A percentile compares a stretch with the other conserved stretches of the same genome.
phyloP scores from a whole-genome alignment of 495 filamentous ascomycete species.

The Paragyromitra xinjiangensis region DNA sequence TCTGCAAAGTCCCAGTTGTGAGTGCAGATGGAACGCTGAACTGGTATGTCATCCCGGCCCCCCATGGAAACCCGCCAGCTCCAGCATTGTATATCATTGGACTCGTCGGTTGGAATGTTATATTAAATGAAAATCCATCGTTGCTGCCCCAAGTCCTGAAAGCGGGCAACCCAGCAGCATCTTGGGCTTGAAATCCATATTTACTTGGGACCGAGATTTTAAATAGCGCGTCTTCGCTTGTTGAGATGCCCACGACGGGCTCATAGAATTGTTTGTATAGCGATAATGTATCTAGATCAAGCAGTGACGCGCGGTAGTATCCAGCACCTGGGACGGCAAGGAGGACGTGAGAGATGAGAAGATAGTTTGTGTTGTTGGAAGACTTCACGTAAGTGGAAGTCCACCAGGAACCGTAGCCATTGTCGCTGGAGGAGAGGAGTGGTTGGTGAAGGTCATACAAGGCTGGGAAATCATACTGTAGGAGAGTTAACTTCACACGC shows the following conservation, averaged over 20 bases:
- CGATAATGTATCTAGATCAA: constrained; percentile 42
- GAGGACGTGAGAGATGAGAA: constrained; percentile 28
- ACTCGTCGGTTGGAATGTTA: constrained; percentile 33
- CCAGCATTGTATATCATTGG: constrained; percentile 38
- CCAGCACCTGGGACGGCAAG: not conserved
- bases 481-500: not conserved
- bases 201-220: constrained; percentile 16
- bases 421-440: constrained; percentile 30
- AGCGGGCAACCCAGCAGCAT: constrained; percentile 25
- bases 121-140: constrained; percentile 32
- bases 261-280: constrained; percentile 40
- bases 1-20: constrained; percentile 29
- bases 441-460: constrained; percentile 36
- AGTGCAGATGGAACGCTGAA: constrained; percentile 39
- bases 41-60: constrained; percentile 31
- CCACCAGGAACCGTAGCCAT: constrained; percentile 42
- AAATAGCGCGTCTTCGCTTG: constrained; percentile 9
- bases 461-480: constrained; percentile 28
- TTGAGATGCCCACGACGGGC: not conserved
- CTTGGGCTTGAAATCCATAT: constrained; percentile 36
- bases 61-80: constrained; percentile 29
- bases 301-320: constrained; percentile 35
- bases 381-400: constrained; percentile 39
- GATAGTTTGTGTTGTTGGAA: constrained; percentile 37
- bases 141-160: constrained; percentile 30